A percentile compares a stretch with the other conserved stretches of the same genome.
phyloP scores from a whole-genome alignment of 148 eudicot genomes.

The Euryodendron excelsum region DNA sequence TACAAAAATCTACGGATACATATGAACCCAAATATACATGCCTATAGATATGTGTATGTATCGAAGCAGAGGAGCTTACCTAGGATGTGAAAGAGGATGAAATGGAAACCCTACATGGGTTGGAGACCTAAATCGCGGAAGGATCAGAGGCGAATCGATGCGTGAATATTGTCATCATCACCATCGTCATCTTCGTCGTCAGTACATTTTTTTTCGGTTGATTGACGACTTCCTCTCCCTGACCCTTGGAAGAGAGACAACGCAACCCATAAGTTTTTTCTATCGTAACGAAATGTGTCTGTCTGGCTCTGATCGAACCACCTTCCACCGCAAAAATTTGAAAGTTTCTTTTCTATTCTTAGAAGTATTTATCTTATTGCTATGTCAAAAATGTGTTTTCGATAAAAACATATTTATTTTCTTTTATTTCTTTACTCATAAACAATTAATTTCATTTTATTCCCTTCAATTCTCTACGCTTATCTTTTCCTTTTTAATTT shows the following conservation, averaged over 20 bases:
- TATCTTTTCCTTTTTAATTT: no score
- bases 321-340: no score
- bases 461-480: no score
- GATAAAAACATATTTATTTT: no score
- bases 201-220: constrained; percentile 4
- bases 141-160: constrained; percentile 1
- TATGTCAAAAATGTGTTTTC: no score
- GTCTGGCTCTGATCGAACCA: no score
- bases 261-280: no score
- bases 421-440: no score
- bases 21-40: background rate
- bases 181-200: background rate
- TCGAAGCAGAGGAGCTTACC: background rate
- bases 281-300: no score
- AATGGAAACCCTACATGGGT: background rate
- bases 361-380: no score
- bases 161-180: background rate
- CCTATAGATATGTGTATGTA: background rate
- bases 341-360: no score
- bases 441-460: no score
- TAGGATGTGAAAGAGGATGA: background rate
- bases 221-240: constrained; percentile 20
- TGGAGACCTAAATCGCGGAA: background rate
- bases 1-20: background rate
- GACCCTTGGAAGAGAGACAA: constrained; percentile 23